Percentiles rank a stretch among this genome's conserved stretches.
These are phyloP conservation scores for Acanthochlamys bracteata DNA, from an alignment of 106 monocot species.

Conservation along the genomic window DNA sequence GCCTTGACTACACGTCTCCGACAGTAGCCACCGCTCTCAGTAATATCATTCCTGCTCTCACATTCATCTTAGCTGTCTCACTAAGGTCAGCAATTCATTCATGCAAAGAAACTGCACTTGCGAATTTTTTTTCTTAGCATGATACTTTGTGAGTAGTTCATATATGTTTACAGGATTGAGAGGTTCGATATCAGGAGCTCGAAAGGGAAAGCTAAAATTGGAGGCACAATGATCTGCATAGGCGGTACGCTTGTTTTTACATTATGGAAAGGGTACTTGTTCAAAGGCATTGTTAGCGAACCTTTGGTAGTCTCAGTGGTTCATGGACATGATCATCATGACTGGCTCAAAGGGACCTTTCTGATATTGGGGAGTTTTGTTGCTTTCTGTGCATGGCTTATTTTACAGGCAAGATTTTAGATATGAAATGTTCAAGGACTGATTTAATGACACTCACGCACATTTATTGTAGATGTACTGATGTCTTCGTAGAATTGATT, in stretches of 20 bases:
- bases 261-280: slow-evolving; percentile 34
- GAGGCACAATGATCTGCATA: slow-evolving; percentile 30
- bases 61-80: slow-evolving; percentile 32
- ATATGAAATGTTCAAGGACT: too few species aligned
- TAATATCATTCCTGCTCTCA: slow-evolving; percentile 38
- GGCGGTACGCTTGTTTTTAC: slow-evolving; percentile 37
- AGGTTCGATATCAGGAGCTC: slow-evolving; percentile 16
- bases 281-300: slow-evolving; percentile 19
- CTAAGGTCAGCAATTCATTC: slow-evolving; percentile 17
- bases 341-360: slow-evolving; percentile 45
- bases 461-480: too few species aligned
- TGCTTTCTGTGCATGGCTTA: slow-evolving; percentile 43
- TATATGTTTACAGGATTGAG: slow-evolving; percentile 31
- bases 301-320: slow-evolving; percentile 17
- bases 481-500: not conserved
- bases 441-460: not conserved
- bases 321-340: slow-evolving; percentile 13
- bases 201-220: slow-evolving; percentile 27
- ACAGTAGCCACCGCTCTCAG: slow-evolving; percentile 37
- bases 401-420: slow-evolving; percentile 28
- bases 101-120: too few species aligned
- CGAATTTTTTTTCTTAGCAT: too few species aligned
- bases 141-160: too few species aligned
- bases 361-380: slow-evolving; percentile 27
- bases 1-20: slow-evolving; percentile 36